A percentile compares a stretch with the other conserved stretches of the same genome.
These are phyloP conservation scores for Bretziella fagacearum DNA, from an alignment of 2,329 filamentous ascomycete species.

Conservation along the genomic window DNA sequence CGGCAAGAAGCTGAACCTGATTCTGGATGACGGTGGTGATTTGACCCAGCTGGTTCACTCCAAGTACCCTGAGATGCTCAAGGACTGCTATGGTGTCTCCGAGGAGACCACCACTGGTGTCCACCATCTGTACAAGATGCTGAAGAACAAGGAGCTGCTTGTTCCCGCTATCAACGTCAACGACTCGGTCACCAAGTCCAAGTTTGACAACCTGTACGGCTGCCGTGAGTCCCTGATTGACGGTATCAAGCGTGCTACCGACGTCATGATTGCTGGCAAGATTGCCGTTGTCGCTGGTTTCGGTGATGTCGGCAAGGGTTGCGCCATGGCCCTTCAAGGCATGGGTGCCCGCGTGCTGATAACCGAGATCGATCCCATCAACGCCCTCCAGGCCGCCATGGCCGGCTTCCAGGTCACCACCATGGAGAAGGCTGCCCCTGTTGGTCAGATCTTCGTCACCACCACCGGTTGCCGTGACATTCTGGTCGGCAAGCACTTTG, in stretches of 20 bases:
- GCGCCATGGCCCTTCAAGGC: constrained; percentile 83
- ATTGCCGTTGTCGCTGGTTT: constrained; percentile 92
- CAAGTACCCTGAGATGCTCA: constrained; percentile 97
- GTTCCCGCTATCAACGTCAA: constrained; percentile 98
- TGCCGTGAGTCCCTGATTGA: constrained; percentile 98
- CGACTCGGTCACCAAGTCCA: constrained; percentile 99
- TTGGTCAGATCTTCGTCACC: constrained; percentile 97
- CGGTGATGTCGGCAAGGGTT: constrained; percentile 98
- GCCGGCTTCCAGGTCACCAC: constrained; percentile 92
- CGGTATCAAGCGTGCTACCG: constrained; percentile 99
- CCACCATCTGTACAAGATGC: constrained; percentile 97
- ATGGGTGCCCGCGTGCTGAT: constrained; percentile 96
- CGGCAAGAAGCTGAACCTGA: constrained; percentile 90
- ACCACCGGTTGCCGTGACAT: constrained; percentile 99
- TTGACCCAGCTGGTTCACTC: constrained; percentile 88
- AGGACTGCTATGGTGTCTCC: constrained; percentile 94
- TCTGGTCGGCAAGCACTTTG: constrained; percentile 78
- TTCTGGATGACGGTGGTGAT: constrained; percentile 97
- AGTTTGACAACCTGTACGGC: constrained; percentile 99
- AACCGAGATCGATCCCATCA: constrained; percentile 98
- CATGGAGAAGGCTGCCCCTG: constrained; percentile 85
- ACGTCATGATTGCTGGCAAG: constrained; percentile 99
- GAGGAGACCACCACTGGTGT: constrained; percentile 99
- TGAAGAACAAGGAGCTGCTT: constrained; percentile 77
- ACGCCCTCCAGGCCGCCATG: constrained; percentile 96